Base-by-base conservation (phyloP, 1,139 yeast genomes). In the Blastobotrys proliferans region DNA sequence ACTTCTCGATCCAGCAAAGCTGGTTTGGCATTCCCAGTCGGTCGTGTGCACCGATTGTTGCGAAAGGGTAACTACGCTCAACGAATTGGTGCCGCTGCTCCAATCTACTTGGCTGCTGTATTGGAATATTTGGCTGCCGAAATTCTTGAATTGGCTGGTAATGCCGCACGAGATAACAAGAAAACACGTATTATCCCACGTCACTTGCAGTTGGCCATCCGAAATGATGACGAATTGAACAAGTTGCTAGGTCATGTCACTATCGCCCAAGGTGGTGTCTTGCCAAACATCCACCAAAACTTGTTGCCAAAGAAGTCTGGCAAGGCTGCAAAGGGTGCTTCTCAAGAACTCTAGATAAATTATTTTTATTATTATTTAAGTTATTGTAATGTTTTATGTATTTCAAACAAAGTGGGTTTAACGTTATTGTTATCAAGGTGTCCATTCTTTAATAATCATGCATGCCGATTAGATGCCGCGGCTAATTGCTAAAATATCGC, bases 31-130 rank as follows among this genome's bases (percentile, higher is more conserved):
- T 90, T 92, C 94, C 97, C 97, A 74, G 97, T 92, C 60, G 97
- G 97, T 73, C 92, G 97, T 83, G 94, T 90, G 58, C 97, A 90
- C 79, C 83, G 97, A 77, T 79, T 88, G 64, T 76, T 90, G 64
- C 86, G 95, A 80, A 88, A 85, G 75, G 97, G 97, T 66, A 90
- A 90, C 82, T 90, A 90, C 76, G 97, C 97, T 62, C 97, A 90
- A 77, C 85, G 97, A 79, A 83, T 90, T 63, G 97, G 97, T 80
- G 90, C 97, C 58, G 97, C 96, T 78, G 94, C 94, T 61, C 94
- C 94, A 70, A 94, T 90, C 55, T 90, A 88, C 74, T 77, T 90
- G 61, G 92, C 97, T 56, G 94, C 97, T 39, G 97, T 90, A 48
- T 81, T 90, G 60, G 97, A 90, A 73, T 90, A 90, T 69, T 77